Conservation (phyloP, 495 filamentous ascomycete genomes). For the Peziza echinospora region DNA sequence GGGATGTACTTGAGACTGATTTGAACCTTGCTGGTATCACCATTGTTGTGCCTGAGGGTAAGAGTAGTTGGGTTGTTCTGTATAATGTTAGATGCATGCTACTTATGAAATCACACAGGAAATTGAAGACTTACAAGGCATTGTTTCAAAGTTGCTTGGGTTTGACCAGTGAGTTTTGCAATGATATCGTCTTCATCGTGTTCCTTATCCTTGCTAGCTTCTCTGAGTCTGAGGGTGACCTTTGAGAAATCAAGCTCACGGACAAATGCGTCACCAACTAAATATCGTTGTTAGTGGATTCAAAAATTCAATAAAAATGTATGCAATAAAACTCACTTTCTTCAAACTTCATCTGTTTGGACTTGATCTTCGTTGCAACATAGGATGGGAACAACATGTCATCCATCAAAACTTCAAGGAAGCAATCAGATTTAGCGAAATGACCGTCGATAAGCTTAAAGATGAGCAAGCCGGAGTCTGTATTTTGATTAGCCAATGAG, state of each 20-base stretch:
- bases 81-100: slow-evolving; percentile 17
- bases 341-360: slow-evolving; percentile 44
- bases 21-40: slow-evolving; percentile 57
- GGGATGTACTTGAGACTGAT: slow-evolving; percentile 89
- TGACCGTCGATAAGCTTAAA: slow-evolving; percentile 85
- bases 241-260: slow-evolving; percentile 89
- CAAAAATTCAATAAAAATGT: not conserved
- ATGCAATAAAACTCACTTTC: slow-evolving; percentile 35
- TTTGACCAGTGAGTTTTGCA: slow-evolving; percentile 67
- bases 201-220: slow-evolving; percentile 52
- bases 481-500: slow-evolving; percentile 4
- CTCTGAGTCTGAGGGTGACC: slow-evolving; percentile 65
- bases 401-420: slow-evolving; percentile 80
- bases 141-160: slow-evolving; percentile 62
- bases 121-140: slow-evolving; percentile 59
- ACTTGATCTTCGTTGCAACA: slow-evolving; percentile 42
- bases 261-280: slow-evolving; percentile 80
- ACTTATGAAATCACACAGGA: not conserved
- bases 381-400: slow-evolving; percentile 87
- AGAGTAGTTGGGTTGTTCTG: slow-evolving; percentile 80
- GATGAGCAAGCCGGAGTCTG: slow-evolving; percentile 76
- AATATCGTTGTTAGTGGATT: not conserved
- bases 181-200: slow-evolving; percentile 46
- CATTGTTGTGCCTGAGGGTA: slow-evolving; percentile 49
- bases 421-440: slow-evolving; percentile 48